Evolutionary conservation across 2,329 filamentous ascomycete species (phyloP).

Genomic region (Aureobasidium melanogenum): DNA sequence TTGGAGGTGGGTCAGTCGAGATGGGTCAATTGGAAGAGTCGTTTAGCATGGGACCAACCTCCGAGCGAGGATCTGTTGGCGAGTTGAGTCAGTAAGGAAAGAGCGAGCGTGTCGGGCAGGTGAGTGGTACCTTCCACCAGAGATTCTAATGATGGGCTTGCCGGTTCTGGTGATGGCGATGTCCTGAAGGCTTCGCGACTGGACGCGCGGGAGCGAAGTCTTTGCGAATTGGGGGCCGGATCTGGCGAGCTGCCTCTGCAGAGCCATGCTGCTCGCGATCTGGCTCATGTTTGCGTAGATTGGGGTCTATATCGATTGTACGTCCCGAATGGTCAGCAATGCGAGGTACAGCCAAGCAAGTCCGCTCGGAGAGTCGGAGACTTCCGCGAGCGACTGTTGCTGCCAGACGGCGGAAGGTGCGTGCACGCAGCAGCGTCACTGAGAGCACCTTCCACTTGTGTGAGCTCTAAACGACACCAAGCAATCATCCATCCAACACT

Average conservation of each 20-base stretch:
- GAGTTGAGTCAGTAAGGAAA: conserved; percentile 12
- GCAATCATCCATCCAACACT: not conserved
- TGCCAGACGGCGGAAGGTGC: not conserved
- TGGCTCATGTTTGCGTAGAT: conserved; percentile 9
- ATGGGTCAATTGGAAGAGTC: conserved; percentile 10
- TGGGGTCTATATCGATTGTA: conserved; percentile 5
- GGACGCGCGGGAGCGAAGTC: conserved; percentile 23
- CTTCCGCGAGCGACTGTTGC: not conserved
- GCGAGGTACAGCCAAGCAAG: conserved; percentile 8
- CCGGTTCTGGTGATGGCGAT: conserved; percentile 90
- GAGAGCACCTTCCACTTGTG: not conserved
- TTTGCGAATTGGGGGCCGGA: conserved; percentile 20
- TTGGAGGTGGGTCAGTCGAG: conserved; percentile 34
- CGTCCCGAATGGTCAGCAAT: conserved; percentile 5
- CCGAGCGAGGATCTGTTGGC: conserved; percentile 65
- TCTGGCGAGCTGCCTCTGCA: conserved; percentile 27
- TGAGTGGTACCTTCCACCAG: conserved; percentile 68
- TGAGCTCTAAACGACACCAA: not conserved
- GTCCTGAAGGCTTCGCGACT: conserved; percentile 57
- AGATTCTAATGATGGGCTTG: conserved; percentile 82
- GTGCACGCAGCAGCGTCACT: not conserved
- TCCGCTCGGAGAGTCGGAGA: not conserved
- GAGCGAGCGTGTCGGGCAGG: not conserved
- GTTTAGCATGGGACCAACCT: conserved; percentile 47
- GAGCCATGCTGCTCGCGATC: conserved; percentile 20